These are phyloP conservation scores for Spergularia marina DNA, from an alignment of 148 eudicot species.

Conservation along the genomic window DNA sequence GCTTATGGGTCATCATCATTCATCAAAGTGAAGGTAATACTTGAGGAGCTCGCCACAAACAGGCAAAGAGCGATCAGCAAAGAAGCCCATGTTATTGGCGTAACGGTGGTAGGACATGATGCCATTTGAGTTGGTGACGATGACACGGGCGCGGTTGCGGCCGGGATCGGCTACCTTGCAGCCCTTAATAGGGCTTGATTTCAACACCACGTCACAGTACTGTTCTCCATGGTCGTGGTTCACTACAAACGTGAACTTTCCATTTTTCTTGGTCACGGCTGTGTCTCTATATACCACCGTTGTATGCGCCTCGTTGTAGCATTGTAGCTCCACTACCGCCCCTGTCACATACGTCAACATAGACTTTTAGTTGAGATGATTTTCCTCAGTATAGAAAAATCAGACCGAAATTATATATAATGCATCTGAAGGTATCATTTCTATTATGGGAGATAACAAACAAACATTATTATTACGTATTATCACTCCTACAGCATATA, in stretches of 20 bases:
- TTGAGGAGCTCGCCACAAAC: constrained; percentile 49
- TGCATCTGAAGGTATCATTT: too few relatives aligned
- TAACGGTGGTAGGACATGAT: constrained; percentile 38
- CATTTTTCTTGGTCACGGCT: constrained; percentile 35
- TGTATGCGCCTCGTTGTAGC: constrained; percentile 34
- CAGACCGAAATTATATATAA: too few relatives aligned
- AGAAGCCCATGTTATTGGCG: constrained; percentile 67
- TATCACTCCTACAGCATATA: too few relatives aligned
- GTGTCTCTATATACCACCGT: constrained; percentile 23
- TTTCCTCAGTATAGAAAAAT: too few relatives aligned
- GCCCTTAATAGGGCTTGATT: constrained; percentile 41
- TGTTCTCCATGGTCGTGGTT: constrained; percentile 49
- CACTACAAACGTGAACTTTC: constrained; percentile 46
- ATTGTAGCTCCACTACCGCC: constrained; percentile 54
- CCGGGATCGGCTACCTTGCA: constrained; percentile 42
- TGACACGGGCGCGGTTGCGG: constrained; percentile 54
- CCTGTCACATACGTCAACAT: constrained; percentile 26
- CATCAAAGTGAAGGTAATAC: constrained; percentile 45
- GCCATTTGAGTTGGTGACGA: constrained; percentile 65
- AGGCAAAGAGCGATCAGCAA: constrained; percentile 40
- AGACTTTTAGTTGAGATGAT: too few relatives aligned
- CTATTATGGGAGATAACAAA: too few relatives aligned
- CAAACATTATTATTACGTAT: too few relatives aligned
- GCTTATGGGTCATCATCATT: constrained; percentile 23
- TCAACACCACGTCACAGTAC: constrained; percentile 46